Evolutionary conservation across 352 stramenopile genomes (phyloP), one percentile per base, ranked within the genome.

Genomic region (Phytophthora citrophthora): DNA sequence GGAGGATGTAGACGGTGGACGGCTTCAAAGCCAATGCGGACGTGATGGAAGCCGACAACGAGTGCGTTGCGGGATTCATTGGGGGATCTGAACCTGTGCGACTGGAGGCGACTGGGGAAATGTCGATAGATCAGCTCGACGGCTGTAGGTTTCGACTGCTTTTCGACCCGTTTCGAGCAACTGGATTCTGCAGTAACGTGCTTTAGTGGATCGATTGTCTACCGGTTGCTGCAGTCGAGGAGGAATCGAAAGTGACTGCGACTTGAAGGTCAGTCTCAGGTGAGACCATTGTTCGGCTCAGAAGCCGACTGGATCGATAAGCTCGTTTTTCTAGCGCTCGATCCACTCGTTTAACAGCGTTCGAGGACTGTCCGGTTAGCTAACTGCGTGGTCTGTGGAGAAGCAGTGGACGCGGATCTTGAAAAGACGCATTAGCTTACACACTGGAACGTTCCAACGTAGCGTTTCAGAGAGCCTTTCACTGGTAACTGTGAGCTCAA

Each of bases 1-100:
- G 71, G 24, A 93, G 47, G 16, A 90, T 79, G 72, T 93, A 93
- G 23, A 93, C 72, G 0, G 84, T 93, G 7, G 84, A 93, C 41
- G 82, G 81, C 56, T 90, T 90, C 43, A 90, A 72, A 8, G 77
- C 83, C 24, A 91, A 60, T 12, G 82, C 83, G 24, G 82, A 90
- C 38, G 77, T 89, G 58, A 93, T 89, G 20, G 59, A 77, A 44
- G 74, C 79, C 15, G 78, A 79, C n/a, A 91, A 62, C 13, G 78
- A 50, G 53, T 83, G 76, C 16, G 79, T 70, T 15, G 79, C 61
- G 40, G 66, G 64, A 45, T 70, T 81, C 76, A 88, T 86, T 43
- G 27, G 39, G n/a, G 20, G 45, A 47, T 41, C 40, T 60, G 51
- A 54, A 29, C 26, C 26, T 29, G 26, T 29, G 68, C 18, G 40